Conservation (phyloP, 2,329 filamentous ascomycete species). For the Aureobasidium sp. region DNA sequence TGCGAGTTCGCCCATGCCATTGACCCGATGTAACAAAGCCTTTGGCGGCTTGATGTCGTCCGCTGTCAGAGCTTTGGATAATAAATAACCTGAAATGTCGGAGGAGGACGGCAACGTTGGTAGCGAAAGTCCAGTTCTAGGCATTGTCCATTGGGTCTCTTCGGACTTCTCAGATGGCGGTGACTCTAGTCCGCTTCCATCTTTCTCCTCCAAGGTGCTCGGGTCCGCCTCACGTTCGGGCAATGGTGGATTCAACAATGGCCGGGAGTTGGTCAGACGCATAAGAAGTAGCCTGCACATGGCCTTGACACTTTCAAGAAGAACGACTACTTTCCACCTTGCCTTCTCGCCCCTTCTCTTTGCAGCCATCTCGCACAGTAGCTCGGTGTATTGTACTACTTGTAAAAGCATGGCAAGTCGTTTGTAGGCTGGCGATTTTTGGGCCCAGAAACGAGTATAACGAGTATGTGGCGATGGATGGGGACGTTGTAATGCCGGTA, state of each 20-base stretch:
- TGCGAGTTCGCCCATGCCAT: slow-evolving; percentile 69
- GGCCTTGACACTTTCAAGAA: slow-evolving; percentile 81
- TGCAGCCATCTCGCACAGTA: slow-evolving; percentile 96
- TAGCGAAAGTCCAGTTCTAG: slow-evolving; percentile 79
- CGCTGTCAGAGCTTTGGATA: slow-evolving; percentile 82
- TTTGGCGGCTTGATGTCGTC: slow-evolving; percentile 94
- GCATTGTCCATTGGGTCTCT: slow-evolving; percentile 68
- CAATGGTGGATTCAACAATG: slow-evolving; percentile 72
- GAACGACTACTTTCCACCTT: slow-evolving; percentile 78
- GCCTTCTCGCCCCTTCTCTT: slow-evolving; percentile 73
- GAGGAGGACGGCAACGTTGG: slow-evolving; percentile 72
- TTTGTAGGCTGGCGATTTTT: slow-evolving; percentile 61
- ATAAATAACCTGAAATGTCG: slow-evolving; percentile 79
- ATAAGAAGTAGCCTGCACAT: slow-evolving; percentile 72
- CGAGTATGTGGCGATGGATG: slow-evolving; percentile 49
- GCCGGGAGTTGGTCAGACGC: slow-evolving; percentile 72
- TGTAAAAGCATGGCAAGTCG: slow-evolving; percentile 75
- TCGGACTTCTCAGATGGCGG: slow-evolving; percentile 31
- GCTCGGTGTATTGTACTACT: slow-evolving; percentile 87
- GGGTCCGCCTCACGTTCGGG: slow-evolving; percentile 78
- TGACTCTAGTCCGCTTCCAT: slow-evolving; percentile 39
- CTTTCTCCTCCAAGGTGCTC: slow-evolving; percentile 44
- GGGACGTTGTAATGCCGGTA: slow-evolving; percentile 40
- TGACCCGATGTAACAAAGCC: slow-evolving; percentile 68
- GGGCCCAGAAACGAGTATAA: slow-evolving; percentile 56